Percentiles rank a stretch among this genome's conserved stretches.
Evolutionary conservation across 352 stramenopile genomes (phyloP).

Genomic region (Aphanomyces euteiches): DNA sequence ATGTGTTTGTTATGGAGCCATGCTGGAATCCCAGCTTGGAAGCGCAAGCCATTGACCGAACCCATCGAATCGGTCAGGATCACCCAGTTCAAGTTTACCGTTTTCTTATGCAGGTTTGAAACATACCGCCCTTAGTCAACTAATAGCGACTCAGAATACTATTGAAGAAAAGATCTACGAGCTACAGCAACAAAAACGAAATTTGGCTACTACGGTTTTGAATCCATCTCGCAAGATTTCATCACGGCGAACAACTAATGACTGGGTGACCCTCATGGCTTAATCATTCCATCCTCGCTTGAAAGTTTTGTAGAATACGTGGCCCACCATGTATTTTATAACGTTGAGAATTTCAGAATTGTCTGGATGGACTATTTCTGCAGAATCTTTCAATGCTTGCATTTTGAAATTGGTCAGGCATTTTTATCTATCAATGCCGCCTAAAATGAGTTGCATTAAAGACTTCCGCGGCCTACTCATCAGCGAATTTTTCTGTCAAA

Average conservation of each 20-base stretch:
- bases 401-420: no score
- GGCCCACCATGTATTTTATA: no score
- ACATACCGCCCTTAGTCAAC: neutral
- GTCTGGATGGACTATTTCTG: neutral
- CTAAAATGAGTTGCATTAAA: no score
- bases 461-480: no score
- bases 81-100: conserved; percentile 67
- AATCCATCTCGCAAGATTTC: neutral
- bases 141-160: conserved; percentile 4
- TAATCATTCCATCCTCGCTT: no score
- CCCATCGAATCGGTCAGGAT: conserved; percentile 84
- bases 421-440: no score
- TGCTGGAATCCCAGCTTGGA: conserved; percentile 91
- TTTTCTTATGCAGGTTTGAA: conserved; percentile 64
- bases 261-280: conserved; percentile 7
- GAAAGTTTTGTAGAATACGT: no score
- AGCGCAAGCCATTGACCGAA: conserved; percentile 83
- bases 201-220: conserved; percentile 2
- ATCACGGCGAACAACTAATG: neutral
- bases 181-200: conserved; percentile 24
- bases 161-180: conserved; percentile 30
- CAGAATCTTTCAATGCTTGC: no score
- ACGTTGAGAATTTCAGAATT: conserved; percentile 29
- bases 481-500: no score
- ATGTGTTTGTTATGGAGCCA: conserved; percentile 93